phyloP scores from a whole-genome alignment of 148 eudicot species.

The Rheum nobile region DNA sequence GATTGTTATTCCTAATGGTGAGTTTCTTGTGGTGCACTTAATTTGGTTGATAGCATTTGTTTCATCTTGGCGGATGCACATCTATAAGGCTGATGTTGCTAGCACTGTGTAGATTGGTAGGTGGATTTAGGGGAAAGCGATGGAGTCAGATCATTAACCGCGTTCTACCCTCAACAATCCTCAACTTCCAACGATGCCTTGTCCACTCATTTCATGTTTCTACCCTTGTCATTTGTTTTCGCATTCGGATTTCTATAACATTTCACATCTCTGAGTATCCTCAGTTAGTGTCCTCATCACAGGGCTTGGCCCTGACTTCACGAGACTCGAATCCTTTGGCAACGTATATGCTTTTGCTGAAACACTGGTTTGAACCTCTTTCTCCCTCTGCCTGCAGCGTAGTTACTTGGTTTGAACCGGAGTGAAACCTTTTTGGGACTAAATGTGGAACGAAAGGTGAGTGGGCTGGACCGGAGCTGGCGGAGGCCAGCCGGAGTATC shows the following conservation, averaged over 20 bases:
- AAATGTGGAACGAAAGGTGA: slow-evolving; percentile 30
- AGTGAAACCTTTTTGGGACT: too few species aligned
- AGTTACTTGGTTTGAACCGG: too few species aligned
- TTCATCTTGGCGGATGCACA: too few species aligned
- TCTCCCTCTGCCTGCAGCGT: not conserved
- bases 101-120: slow-evolving; percentile 59
- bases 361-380: slow-evolving; percentile 41
- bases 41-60: too few species aligned
- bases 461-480: slow-evolving; percentile 95
- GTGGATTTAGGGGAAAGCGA: slow-evolving; percentile 60
- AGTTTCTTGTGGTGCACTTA: too few species aligned
- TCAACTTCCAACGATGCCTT: slow-evolving; percentile 61
- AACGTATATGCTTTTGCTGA: slow-evolving; percentile 92
- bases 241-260: not conserved
- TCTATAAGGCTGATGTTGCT: not conserved
- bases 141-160: slow-evolving; percentile 61
- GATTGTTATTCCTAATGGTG: slow-evolving; percentile 75
- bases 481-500: slow-evolving; percentile 78
- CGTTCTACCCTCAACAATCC: slow-evolving; percentile 62
- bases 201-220: not conserved
- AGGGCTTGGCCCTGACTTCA: slow-evolving; percentile 91
- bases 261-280: not conserved
- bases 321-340: slow-evolving; percentile 89
- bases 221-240: too few species aligned
- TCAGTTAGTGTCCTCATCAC: slow-evolving; percentile 79